Evolutionary conservation across 805 yeast species (phyloP), one percentile per base, ranked within the genome.

Genomic region (Lipomyces anomalus): DNA sequence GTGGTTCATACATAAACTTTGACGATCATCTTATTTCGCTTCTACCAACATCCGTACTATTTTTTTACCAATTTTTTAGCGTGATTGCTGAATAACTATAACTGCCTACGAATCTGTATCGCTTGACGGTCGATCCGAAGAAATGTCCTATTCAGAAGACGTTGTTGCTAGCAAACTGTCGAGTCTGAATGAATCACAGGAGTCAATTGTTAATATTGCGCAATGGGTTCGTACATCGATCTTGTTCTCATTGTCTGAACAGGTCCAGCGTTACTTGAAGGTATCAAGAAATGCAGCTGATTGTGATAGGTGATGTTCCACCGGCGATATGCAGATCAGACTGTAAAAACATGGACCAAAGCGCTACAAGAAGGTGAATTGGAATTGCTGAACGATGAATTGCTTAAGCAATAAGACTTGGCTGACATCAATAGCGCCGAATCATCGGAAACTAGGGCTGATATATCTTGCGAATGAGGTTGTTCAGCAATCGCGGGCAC

Each of bases 381-480:
- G 24, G 18, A 17, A 13, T 28, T n/a, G 23, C 21, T 16, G 16
- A 5, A 16, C n/a, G 20, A 6, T 4, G 6, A 5, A 4, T 13
- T 4, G 22, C 32, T 28, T 28, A 28, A 28, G 32, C 13, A 28
- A 28, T 28, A 28, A 13, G 13, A 28, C 13, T 16, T 13, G 32
- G 13, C 13, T 28, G 35, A 22, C 13, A 7, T 24, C 16, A 28
- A 4, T 36, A 60, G 63, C 66, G 4, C 66, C 69, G 16, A 53
- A 58, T n/a, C 63, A 64, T 40, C 70, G 74, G 56, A 74, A 72
- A 48, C 69, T 82, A 42, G 71, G 82, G 1, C 64, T 82, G 45
- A 69, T 86, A 21, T 86, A 86, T 58, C 67, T 86, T 11, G 81
- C 83, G 42, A 86, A 86, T 61, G 95, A 86, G 54, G 80, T 86